These are phyloP conservation scores for Rhododendron molle DNA, from an alignment of 148 eudicot species.

Conservation along the genomic window DNA sequence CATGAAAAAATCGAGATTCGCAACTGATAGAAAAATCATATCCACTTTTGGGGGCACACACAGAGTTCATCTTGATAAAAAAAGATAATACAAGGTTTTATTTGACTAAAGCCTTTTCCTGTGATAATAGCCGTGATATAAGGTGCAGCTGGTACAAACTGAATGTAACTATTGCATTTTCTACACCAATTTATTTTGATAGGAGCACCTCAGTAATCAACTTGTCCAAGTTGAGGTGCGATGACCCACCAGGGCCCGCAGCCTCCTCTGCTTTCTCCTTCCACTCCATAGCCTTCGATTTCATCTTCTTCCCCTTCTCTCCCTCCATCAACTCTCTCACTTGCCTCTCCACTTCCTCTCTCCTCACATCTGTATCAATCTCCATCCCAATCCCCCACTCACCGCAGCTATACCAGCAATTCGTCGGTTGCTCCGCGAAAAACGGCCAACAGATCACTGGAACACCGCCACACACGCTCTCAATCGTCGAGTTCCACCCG, in stretches of 20 bases:
- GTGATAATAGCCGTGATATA: background rate
- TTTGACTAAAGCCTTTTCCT: background rate
- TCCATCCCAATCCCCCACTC: constrained; percentile 38
- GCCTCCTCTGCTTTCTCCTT: constrained; percentile 26
- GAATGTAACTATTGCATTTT: too few relatives aligned
- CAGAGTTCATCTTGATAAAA: too few relatives aligned
- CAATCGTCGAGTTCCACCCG: constrained; percentile 37
- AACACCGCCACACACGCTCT: constrained; percentile 19
- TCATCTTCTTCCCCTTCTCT: constrained; percentile 27
- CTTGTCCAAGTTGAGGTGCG: constrained; percentile 17
- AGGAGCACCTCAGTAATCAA: constrained; percentile 14
- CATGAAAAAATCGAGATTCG: too few relatives aligned
- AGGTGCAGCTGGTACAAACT: background rate
- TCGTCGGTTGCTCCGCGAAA: constrained; percentile 35
- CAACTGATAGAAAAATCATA: too few relatives aligned
- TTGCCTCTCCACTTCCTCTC: constrained; percentile 27
- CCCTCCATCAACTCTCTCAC: constrained; percentile 36
- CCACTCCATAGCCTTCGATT: constrained; percentile 18
- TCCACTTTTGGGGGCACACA: too few relatives aligned
- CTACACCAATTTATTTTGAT: background rate
- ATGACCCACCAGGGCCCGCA: constrained; percentile 12
- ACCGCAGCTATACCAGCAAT: constrained; percentile 23
- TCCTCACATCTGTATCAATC: constrained; percentile 25
- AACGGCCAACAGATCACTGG: constrained; percentile 37
- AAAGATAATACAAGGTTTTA: background rate